phyloP scores from a whole-genome alignment of 305 asterid genomes.

The Solanum hybrid region DNA sequence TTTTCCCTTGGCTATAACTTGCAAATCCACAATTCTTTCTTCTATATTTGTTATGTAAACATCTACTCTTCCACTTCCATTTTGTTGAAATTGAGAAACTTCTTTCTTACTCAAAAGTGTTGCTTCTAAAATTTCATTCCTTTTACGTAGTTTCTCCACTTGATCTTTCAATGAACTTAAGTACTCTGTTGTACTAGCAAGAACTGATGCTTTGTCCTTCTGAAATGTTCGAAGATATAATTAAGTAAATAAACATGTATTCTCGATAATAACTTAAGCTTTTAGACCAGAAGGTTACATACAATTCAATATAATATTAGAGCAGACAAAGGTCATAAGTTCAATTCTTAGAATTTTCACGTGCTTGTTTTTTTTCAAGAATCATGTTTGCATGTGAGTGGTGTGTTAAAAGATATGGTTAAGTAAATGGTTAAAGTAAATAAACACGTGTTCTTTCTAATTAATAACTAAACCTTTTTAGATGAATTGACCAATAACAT shows the following conservation, averaged over 20 bases:
- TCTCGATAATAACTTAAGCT: not conserved
- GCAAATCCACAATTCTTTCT: conserved; percentile 32
- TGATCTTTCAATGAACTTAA: conserved; percentile 41
- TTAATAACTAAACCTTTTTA: not conserved
- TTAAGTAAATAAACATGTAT: not conserved
- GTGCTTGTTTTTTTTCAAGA: not conserved
- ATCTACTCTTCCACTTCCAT: not conserved
- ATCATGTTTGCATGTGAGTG: not conserved
- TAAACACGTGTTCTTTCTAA: not conserved
- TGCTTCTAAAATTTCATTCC: conserved; percentile 36
- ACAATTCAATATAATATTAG: not conserved
- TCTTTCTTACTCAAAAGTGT: not conserved
- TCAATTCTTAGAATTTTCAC: not conserved
- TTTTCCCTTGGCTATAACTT: conserved; percentile 34
- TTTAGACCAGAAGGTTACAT: not conserved
- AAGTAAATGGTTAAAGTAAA: not conserved
- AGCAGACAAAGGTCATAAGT: not conserved
- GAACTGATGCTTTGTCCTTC: conserved; percentile 83
- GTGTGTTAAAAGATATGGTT: not conserved
- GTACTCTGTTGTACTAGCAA: conserved; percentile 43
- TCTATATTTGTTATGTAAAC: conserved; percentile 1
- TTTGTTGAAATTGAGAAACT: not conserved
- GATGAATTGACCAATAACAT: not conserved
- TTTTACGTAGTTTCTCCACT: conserved; percentile 39
- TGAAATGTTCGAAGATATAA: conserved; percentile 8